Conservation (phyloP, 345 rosid species). For the Jatropha curcas region DNA sequence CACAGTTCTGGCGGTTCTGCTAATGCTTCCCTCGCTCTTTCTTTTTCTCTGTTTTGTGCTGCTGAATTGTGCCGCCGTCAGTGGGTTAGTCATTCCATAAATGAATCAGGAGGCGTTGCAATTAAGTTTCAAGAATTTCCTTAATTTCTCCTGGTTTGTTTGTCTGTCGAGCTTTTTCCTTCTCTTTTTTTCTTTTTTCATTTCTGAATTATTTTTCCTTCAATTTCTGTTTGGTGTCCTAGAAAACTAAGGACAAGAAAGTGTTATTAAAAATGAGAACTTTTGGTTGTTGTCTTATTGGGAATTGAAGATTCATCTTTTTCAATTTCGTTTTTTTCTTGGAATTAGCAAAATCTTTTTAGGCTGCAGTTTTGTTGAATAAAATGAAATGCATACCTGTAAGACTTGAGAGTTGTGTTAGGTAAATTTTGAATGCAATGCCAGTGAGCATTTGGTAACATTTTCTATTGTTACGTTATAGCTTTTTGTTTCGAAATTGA, state of each 20-base stretch:
- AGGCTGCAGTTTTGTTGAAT: neutral
- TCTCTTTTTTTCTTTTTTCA: too few species aligned
- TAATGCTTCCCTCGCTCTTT: too few species aligned
- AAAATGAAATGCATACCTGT: neutral
- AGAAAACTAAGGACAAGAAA: neutral
- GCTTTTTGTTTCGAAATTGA: neutral
- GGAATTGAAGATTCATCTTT: neutral
- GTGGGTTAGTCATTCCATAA: neutral
- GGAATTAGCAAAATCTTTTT: too few species aligned
- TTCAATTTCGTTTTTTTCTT: too few species aligned
- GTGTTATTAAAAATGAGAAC: too few species aligned
- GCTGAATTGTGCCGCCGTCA: neutral
- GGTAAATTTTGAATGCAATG: neutral
- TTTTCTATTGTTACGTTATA: neutral
- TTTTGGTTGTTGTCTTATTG: neutral
- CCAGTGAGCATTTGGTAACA: neutral
- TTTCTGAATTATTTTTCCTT: neutral
- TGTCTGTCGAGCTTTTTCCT: too few species aligned
- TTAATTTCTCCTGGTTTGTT: slow-evolving; percentile 37
- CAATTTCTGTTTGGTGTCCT: neutral
- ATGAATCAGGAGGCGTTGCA: slow-evolving; percentile 36
- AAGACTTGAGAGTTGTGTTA: neutral
- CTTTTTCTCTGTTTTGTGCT: neutral
- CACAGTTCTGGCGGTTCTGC: too few species aligned
- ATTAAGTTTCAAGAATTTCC: slow-evolving; percentile 40